Conservation (phyloP, 1,284 basidiomycete species). For the Cystobasidium pallidum region DNA sequence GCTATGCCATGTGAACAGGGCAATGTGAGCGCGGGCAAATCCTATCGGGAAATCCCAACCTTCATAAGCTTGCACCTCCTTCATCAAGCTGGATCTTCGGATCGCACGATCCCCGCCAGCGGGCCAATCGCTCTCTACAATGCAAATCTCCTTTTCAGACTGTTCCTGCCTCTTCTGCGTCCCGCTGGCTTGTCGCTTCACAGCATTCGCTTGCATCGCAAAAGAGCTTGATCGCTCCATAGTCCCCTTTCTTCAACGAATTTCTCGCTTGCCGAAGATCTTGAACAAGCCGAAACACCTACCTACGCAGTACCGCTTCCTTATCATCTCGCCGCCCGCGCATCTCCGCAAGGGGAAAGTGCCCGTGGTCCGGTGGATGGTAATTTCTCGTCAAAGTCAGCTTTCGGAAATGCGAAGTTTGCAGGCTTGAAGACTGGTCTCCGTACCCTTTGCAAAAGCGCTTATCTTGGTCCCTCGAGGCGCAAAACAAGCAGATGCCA, state of each 20-base stretch:
- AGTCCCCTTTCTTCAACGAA: not conserved
- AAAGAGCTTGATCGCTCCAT: not conserved
- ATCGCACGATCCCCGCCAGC: not conserved
- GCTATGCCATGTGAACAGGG: not conserved
- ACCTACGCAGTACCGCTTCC: not conserved
- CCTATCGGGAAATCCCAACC: not conserved
- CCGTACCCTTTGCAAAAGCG: not conserved
- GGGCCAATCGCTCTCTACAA: not conserved
- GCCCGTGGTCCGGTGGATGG: not conserved
- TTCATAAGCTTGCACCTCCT: not conserved
- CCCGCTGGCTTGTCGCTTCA: slow-evolving; percentile 7
- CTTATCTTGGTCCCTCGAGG: not conserved
- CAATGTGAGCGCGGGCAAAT: slow-evolving; percentile 1
- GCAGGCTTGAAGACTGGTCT: not conserved
- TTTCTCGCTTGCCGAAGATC: not conserved
- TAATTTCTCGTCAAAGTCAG: slow-evolving; percentile 14
- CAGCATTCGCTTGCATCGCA: not conserved
- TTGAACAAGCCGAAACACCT: slow-evolving; percentile 11
- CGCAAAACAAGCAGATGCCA: not conserved
- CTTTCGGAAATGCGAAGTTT: slow-evolving; percentile 1
- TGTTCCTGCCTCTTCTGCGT: not conserved
- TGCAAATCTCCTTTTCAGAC: not conserved
- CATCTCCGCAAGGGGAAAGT: not conserved
- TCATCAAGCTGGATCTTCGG: not conserved
- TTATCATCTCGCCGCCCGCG: not conserved